Evolutionary conservation across 148 eudicot species (phyloP).

Genomic region (Diospyros lotus): DNA sequence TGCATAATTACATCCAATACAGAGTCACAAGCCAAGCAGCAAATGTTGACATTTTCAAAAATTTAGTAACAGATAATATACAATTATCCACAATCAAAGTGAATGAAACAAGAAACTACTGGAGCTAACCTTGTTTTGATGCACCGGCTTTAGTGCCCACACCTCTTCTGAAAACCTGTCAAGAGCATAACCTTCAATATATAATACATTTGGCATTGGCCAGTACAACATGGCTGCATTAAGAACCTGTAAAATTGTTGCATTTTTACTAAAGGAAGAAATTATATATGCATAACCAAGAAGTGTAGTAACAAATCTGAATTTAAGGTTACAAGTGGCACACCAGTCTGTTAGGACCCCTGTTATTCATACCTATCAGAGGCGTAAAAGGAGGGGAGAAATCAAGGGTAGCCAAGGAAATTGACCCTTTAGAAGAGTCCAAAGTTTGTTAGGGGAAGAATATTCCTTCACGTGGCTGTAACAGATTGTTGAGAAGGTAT

Average conservation of each 20-base stretch:
- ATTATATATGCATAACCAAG: not conserved
- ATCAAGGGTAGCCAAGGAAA: too few species aligned
- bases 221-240: constrained; percentile 98
- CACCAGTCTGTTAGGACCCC: too few species aligned
- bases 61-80: not conserved
- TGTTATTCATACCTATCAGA: too few species aligned
- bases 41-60: not conserved
- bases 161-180: constrained; percentile 82
- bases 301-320: not conserved
- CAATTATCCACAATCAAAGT: not conserved
- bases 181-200: constrained; percentile 94
- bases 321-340: not conserved
- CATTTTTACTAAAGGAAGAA: constrained; percentile 10
- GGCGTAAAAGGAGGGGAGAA: too few species aligned
- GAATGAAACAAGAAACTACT: not conserved
- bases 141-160: constrained; percentile 86
- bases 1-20: constrained; percentile 18
- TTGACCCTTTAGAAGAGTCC: too few species aligned
- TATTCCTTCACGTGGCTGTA: too few species aligned
- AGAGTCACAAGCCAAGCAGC: constrained; percentile 11
- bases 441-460: too few species aligned
- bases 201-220: constrained; percentile 72
- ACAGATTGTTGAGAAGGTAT: too few species aligned
- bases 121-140: constrained; percentile 67
- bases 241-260: constrained; percentile 53